These are phyloP conservation scores for Cryphonectria nitschkei DNA, from an alignment of 2,329 filamentous ascomycete species.

Conservation along the genomic window DNA sequence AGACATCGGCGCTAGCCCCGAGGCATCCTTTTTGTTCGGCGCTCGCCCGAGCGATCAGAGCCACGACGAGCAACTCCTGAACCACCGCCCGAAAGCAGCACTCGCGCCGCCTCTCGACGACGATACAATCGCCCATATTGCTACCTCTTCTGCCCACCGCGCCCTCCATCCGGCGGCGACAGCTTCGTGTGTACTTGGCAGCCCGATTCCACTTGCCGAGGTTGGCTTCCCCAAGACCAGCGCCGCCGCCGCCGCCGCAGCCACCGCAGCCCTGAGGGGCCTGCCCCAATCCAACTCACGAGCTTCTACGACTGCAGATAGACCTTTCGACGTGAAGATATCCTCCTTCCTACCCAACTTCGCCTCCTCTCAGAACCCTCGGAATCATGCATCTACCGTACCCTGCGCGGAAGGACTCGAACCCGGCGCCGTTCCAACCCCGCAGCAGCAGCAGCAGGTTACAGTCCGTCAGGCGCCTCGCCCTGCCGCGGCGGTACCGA, in stretches of 20 bases:
- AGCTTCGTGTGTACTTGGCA: background rate
- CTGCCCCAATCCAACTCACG: background rate
- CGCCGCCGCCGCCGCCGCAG: too few relatives aligned
- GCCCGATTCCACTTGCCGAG: constrained; percentile 24
- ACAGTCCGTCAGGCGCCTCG: constrained; percentile 14
- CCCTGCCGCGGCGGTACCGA: constrained; percentile 58
- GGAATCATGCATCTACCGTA: constrained; percentile 86
- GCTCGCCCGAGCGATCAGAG: background rate
- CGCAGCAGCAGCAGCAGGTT: constrained; percentile 42
- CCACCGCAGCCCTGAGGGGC: constrained; percentile 7
- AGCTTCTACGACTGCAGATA: background rate
- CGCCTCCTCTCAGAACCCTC: constrained; percentile 13
- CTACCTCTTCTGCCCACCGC: background rate
- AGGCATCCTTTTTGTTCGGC: background rate
- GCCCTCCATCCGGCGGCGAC: background rate
- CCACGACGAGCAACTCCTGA: background rate
- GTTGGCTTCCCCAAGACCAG: background rate
- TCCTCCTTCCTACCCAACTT: background rate
- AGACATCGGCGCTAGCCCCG: constrained; percentile 10
- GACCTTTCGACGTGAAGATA: background rate
- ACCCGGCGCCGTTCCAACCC: constrained; percentile 71
- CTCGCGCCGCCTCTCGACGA: background rate
- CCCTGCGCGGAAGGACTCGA: constrained; percentile 81
- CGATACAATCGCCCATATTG: background rate
- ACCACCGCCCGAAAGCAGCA: background rate